Evolutionary conservation across 2,329 filamentous ascomycete genomes (phyloP), one percentile per base, ranked within the genome.

Genomic region (Decorospora gaudefroyi): DNA sequence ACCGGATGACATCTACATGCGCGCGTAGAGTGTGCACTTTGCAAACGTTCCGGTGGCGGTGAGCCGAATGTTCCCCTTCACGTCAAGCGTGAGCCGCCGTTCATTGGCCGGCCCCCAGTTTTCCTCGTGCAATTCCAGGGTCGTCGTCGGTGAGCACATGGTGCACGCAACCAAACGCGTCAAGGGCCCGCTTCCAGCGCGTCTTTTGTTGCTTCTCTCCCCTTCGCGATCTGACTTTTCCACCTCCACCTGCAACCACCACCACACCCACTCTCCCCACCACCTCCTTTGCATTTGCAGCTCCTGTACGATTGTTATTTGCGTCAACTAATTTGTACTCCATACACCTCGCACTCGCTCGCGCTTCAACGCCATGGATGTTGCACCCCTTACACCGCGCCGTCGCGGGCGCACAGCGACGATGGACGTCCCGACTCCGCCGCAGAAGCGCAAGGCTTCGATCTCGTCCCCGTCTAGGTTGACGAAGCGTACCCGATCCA

Each of bases 401-500:
- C 12, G 18, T 27, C 8, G 19, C 16, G n/a, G n/a, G n/a, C n/a
- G n/a, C 21, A 44, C 32, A 34, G 13, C 13, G 4, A 15, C 34
- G 6, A 18, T 15, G 18, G 17, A 9, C 10, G 27, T 39, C 12
- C 10, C 21, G n/a, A n/a, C 5, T 6, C 12, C 11, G n/a, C 25
- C 25, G 3, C 40, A 34, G 16, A 41, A 32, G 36, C 35, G 46
- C 15, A 42, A 34, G n/a, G 15, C 46, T 46, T 33, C 36, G 10
- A 12, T 34, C 31, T 37, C 36, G 18, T 12, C 19, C 10, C 10
- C 3, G 15, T 26, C 32, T 1, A 25, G 3, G 16, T 18, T 29
- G 5, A 6, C 17, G 13, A 40, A 36, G 12, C 31, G 27, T n/a
- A 23, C 35, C 3, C 35, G 23, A 6, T 16, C 35, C 12, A 17